Percentiles rank a stretch among this genome's conserved stretches.
Conservation (phyloP, 2,329 filamentous ascomycete species). For the Cyphellophora europaea region DNA sequence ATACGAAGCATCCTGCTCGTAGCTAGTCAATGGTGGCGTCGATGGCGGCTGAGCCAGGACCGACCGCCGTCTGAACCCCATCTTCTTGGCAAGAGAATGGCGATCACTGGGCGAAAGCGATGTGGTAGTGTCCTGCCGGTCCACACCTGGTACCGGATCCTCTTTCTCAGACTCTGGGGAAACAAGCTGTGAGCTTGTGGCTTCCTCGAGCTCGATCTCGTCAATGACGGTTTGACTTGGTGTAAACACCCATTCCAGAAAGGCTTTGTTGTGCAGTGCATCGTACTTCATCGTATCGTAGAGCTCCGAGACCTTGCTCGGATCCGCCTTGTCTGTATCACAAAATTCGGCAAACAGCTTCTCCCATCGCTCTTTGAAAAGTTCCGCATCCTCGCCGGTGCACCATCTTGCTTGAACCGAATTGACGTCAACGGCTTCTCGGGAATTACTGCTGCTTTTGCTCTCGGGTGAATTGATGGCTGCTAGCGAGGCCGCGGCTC, state of each 20-base stretch:
- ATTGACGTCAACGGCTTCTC: conserved; percentile 46
- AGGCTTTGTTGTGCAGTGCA: conserved; percentile 89
- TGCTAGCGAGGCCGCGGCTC: conserved; percentile 50
- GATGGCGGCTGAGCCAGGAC: conserved; percentile 32
- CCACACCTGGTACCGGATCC: neutral
- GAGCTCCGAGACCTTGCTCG: conserved; percentile 94
- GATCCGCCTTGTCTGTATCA: conserved; percentile 94
- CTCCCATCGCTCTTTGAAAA: conserved; percentile 96
- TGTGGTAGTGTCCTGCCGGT: conserved; percentile 10
- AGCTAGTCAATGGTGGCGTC: conserved; percentile 42
- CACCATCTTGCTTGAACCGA: conserved; percentile 89
- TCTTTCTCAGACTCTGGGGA: conserved; percentile 10
- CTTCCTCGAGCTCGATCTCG: conserved; percentile 18
- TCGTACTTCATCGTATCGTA: conserved; percentile 99
- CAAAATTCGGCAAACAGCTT: conserved; percentile 96
- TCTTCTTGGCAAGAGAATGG: conserved; percentile 27
- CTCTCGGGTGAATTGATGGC: conserved; percentile 15
- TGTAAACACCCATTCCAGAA: conserved; percentile 95
- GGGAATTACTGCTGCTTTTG: conserved; percentile 13
- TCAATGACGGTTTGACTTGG: conserved; percentile 53
- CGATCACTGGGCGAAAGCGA: conserved; percentile 18
- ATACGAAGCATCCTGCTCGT: conserved; percentile 58
- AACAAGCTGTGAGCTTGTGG: neutral
- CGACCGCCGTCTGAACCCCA: conserved; percentile 44
- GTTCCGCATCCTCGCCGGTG: conserved; percentile 84